Evolutionary conservation across 768 basidiomycete genomes (phyloP).

Genomic region (Pisolithus sp.): DNA sequence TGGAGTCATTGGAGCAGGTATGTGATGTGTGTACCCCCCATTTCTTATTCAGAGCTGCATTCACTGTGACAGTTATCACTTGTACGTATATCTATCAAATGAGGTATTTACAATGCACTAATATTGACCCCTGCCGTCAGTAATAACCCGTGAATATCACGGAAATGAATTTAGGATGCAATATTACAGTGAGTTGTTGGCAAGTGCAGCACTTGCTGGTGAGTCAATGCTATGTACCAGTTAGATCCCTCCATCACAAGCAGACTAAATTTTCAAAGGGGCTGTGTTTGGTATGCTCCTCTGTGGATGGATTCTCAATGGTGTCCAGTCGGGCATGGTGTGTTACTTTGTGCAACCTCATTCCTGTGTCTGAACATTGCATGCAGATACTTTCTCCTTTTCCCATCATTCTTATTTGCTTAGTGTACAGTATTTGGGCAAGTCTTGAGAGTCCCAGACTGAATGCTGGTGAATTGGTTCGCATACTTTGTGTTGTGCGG

Average conservation of each 20-base stretch:
- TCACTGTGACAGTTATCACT: constrained; percentile 50
- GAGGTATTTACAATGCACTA: background rate
- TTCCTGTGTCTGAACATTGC: constrained; percentile 9
- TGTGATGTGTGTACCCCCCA: constrained; percentile 25
- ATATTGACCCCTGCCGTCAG: constrained; percentile 30
- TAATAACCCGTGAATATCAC: constrained; percentile 69
- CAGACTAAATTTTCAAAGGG: constrained; percentile 67
- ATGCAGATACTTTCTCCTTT: constrained; percentile 75
- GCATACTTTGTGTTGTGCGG: too few relatives aligned
- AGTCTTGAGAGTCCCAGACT: too few relatives aligned
- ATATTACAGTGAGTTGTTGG: constrained; percentile 58
- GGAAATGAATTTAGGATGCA: constrained; percentile 39
- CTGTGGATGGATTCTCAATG: constrained; percentile 82
- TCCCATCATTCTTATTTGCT: too few relatives aligned
- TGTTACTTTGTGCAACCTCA: constrained; percentile 10
- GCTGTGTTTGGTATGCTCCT: constrained; percentile 79
- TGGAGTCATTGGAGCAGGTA: constrained; percentile 71
- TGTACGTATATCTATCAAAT: constrained; percentile 33
- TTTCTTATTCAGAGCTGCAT: background rate
- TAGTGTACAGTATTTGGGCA: too few relatives aligned
- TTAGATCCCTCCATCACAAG: constrained; percentile 54
- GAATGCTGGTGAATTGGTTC: too few relatives aligned
- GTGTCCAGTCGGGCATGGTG: constrained; percentile 85
- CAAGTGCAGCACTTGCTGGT: constrained; percentile 74
- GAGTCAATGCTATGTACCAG: constrained; percentile 63